Percentiles rank a stretch among this genome's conserved stretches.
phyloP scores from a whole-genome alignment of 805 yeast species.

The Teunomyces atbi region DNA sequence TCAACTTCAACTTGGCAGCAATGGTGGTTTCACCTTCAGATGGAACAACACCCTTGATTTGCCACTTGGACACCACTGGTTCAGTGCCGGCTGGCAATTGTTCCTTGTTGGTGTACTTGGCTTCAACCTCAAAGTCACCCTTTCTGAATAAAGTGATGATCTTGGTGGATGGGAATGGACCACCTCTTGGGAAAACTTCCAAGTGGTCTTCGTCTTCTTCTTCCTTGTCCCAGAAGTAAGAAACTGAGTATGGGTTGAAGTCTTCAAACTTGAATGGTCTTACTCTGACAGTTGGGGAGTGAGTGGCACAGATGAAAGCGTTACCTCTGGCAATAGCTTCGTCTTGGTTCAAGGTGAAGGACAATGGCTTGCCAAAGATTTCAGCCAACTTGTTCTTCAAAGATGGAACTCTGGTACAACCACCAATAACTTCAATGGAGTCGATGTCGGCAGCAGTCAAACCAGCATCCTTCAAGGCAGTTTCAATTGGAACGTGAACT shows the following conservation, averaged over 20 bases:
- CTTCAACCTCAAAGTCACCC: slow-evolving; percentile 82
- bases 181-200: slow-evolving; percentile 96
- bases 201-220: slow-evolving; percentile 87
- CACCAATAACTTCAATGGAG: slow-evolving; percentile 95
- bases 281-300: slow-evolving; percentile 97
- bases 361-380: slow-evolving; percentile 67
- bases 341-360: slow-evolving; percentile 96
- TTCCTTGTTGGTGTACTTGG: slow-evolving; percentile 74
- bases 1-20: slow-evolving; percentile 87
- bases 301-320: slow-evolving; percentile 97
- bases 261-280: slow-evolving; percentile 99
- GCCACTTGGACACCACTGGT: slow-evolving; percentile 77
- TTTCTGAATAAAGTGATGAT: slow-evolving; percentile 90
- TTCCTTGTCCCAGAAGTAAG: slow-evolving; percentile 93
- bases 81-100: slow-evolving; percentile 71
- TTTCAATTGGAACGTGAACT: slow-evolving; percentile 72
- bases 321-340: slow-evolving; percentile 99
- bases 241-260: slow-evolving; percentile 84
- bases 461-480: slow-evolving; percentile 79
- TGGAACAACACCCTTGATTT: slow-evolving; percentile 79
- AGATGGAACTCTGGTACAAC: slow-evolving; percentile 96
- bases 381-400: slow-evolving; percentile 78
- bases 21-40: slow-evolving; percentile 72
- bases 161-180: slow-evolving; percentile 91
- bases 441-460: slow-evolving; percentile 72